phyloP scores from a whole-genome alignment of 2,329 filamentous ascomycete species.

The Metarhizium robertsii region DNA sequence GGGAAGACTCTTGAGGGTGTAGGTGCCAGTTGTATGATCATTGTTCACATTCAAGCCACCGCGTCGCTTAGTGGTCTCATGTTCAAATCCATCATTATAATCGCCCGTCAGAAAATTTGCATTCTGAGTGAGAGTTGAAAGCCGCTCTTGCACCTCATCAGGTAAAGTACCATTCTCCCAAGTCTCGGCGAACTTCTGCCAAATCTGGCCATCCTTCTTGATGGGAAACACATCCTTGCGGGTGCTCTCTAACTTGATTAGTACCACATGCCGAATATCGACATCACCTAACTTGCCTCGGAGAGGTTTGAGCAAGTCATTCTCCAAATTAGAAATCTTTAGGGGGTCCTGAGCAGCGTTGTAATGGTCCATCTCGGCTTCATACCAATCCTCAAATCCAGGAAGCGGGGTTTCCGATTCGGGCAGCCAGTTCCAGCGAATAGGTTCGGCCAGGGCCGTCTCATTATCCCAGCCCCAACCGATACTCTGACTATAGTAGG shows the following conservation, averaged over 20 bases:
- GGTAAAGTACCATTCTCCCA: constrained; percentile 23
- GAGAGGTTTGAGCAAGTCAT: constrained; percentile 19
- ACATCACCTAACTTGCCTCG: constrained; percentile 18
- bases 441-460: constrained; percentile 16
- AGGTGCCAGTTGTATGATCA: constrained; percentile 30
- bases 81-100: constrained; percentile 22
- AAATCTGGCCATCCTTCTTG: constrained; percentile 29
- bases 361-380: constrained; percentile 19
- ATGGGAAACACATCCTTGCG: constrained; percentile 35
- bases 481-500: constrained; percentile 17
- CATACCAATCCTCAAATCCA: constrained; percentile 19
- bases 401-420: constrained; percentile 6
- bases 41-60: constrained; percentile 31
- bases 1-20: constrained; percentile 33
- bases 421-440: constrained; percentile 15
- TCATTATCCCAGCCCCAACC: constrained; percentile 16
- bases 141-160: constrained; percentile 16
- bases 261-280: constrained; percentile 31
- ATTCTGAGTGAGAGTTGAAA: constrained; percentile 19
- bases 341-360: constrained; percentile 26
- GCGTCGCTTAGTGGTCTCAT: constrained; percentile 15
- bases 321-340: constrained; percentile 29
- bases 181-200: constrained; percentile 23
- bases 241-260: constrained; percentile 33
- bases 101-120: constrained; percentile 25